Base-by-base conservation (phyloP, 805 yeast species). In the Candida orba region DNA sequence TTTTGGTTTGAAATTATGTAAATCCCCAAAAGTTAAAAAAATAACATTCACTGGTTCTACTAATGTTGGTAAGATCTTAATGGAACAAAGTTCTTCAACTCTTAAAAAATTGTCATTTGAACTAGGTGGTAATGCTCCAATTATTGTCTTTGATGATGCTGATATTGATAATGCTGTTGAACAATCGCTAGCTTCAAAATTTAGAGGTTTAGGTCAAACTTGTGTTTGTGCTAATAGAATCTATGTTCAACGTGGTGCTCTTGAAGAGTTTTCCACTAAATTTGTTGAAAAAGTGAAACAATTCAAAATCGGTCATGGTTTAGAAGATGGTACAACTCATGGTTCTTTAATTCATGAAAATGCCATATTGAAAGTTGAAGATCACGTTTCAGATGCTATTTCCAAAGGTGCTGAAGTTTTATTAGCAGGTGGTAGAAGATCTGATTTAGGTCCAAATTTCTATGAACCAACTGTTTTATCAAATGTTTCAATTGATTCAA, bases 71-170 rank as follows among this genome's bases (percentile, higher is more conserved):
- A 77, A 77, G 56, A 63, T 78, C 39, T 59, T 79, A 49, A 77
- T 78, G 79, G 62, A 68, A 42, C 82, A 76, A 51, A 69, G 77
- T 8, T 65, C 84, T 1, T 65, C 72, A 12, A 75, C 82, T 3
- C 61, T 79, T 58, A 79, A 79, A 58, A 78, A 79, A 54, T 58
- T 79, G 41, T 75, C 83, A 0, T 65, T 79, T 59, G 86, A 79
- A 60, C 62, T 79, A 49, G 86, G 86, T 41, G 85, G 86, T 18
- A 80, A 79, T 59, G 83, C 84, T 8, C 84, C 85, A 25, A 68
- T 78, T 25, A 69, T 79, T 42, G 77, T 79, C 4, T 79, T 79
- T 54, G 72, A 73, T 27, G 84, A 79, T 56, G 80, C 80, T 9
- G 75, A 76, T 49, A 51, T 79, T 12, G 81, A 78, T 40, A 58